These are phyloP conservation scores for Aspergillus fumigatus DNA, from an alignment of 2,329 filamentous ascomycete genomes.

Conservation along the genomic window DNA sequence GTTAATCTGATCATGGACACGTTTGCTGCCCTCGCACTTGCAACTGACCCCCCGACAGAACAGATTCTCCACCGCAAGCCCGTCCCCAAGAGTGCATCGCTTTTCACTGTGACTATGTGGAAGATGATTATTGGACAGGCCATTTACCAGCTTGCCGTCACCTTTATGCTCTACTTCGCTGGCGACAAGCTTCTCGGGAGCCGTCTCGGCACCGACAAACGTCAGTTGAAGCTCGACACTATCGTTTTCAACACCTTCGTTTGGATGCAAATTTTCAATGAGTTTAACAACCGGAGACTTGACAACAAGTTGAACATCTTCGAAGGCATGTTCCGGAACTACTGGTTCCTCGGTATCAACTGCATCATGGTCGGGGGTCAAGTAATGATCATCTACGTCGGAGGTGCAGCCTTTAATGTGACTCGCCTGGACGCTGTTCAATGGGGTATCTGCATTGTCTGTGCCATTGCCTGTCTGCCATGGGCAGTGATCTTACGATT, in stretches of 20 bases:
- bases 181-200: constrained; percentile 59
- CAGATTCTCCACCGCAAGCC: constrained; percentile 77
- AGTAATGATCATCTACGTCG: constrained; percentile 83
- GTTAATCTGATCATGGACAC: constrained; percentile 98
- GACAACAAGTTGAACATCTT: constrained; percentile 97
- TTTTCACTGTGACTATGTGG: constrained; percentile 93
- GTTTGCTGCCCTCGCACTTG: constrained; percentile 80
- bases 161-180: constrained; percentile 79
- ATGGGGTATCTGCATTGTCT: constrained; percentile 82
- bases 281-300: constrained; percentile 92
- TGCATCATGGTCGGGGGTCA: constrained; percentile 83
- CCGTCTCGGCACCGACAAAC: constrained; percentile 43
- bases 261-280: constrained; percentile 99
- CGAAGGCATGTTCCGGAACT: constrained; percentile 78
- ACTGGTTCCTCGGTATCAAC: constrained; percentile 85
- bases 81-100: constrained; percentile 65
- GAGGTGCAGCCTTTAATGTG: constrained; percentile 75
- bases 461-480: constrained; percentile 80
- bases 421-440: constrained; percentile 64
- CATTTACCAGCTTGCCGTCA: constrained; percentile 75
- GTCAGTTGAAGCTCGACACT: constrained; percentile 59
- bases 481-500: constrained; percentile 76
- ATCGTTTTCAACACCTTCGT: constrained; percentile 98
- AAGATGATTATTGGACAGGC: constrained; percentile 98
- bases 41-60: constrained; percentile 82